Conservation (phyloP, 441 rosid genomes). For the Manihot esculenta region DNA sequence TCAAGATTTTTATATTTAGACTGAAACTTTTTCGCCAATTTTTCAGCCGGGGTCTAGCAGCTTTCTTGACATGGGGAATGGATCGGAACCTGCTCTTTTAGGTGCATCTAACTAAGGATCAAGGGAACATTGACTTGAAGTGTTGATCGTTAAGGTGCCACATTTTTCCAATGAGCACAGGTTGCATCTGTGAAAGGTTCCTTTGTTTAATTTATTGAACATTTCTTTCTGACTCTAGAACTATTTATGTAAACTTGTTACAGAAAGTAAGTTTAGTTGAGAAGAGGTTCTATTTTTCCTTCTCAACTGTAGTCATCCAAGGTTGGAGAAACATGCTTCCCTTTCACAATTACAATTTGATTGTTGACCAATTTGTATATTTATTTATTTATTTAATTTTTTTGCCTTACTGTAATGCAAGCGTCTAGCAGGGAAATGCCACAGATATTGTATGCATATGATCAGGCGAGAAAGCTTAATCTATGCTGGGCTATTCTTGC, state of each 20-base stretch:
- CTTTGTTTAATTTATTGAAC: neutral
- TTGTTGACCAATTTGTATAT: neutral
- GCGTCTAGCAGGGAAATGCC: neutral
- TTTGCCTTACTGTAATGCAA: neutral
- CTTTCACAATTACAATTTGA: neutral
- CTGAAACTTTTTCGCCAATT: constrained; percentile 23
- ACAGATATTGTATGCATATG: neutral
- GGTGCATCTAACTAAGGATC: constrained; percentile 36
- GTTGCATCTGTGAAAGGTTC: neutral
- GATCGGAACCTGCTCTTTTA: constrained; percentile 51
- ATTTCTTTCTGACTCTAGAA: neutral
- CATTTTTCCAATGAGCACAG: constrained; percentile 3
- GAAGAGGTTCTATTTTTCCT: constrained; percentile 34
- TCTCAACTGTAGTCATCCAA: constrained; percentile 24
- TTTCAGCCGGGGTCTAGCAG: constrained; percentile 60
- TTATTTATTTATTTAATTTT: neutral
- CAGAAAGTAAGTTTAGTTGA: constrained; percentile 29
- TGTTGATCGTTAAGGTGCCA: constrained; percentile 5
- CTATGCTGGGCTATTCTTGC: too few relatives aligned
- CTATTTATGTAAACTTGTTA: constrained; percentile 14
- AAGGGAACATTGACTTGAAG: neutral
- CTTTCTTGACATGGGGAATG: constrained; percentile 60
- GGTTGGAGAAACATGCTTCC: neutral
- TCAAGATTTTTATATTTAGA: neutral
- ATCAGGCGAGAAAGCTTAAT: neutral